Conservation (phyloP, 305 asterid genomes). For the Fraxinus albicans region DNA sequence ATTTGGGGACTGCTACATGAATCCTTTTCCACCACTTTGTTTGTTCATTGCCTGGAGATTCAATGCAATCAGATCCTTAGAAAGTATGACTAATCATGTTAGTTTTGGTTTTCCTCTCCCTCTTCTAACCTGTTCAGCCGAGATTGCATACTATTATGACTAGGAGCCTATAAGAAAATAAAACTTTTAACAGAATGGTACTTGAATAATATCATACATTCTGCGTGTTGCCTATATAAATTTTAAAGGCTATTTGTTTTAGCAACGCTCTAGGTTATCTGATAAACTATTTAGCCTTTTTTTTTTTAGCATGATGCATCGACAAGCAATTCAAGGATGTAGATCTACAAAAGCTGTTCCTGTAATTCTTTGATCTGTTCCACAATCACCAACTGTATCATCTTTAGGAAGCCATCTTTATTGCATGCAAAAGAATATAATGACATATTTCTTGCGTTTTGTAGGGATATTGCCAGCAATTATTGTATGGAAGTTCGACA, state of each 20-base stretch:
- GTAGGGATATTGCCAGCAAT: constrained; percentile 60
- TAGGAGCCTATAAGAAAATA: neutral
- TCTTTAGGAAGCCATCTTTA: neutral
- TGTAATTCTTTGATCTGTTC: neutral
- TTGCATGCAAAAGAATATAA: neutral
- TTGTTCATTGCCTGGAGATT: neutral
- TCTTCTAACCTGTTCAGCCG: neutral
- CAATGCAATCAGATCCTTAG: neutral
- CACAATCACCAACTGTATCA: neutral
- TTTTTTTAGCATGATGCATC: neutral
- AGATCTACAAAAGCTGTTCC: neutral
- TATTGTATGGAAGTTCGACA: constrained; percentile 65
- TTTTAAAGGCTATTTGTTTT: neutral
- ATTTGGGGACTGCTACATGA: neutral
- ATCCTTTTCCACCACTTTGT: neutral
- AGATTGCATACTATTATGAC: neutral
- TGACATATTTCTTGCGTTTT: neutral
- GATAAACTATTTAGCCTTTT: neutral
- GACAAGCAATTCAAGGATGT: neutral
- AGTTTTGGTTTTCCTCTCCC: neutral
- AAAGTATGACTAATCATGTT: neutral
- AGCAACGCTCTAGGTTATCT: neutral
- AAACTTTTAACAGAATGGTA: neutral
- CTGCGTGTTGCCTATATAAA: neutral
- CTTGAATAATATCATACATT: neutral